phyloP scores from a whole-genome alignment of 2,329 filamentous ascomycete genomes.

The Verticillium nonalfalfae region DNA sequence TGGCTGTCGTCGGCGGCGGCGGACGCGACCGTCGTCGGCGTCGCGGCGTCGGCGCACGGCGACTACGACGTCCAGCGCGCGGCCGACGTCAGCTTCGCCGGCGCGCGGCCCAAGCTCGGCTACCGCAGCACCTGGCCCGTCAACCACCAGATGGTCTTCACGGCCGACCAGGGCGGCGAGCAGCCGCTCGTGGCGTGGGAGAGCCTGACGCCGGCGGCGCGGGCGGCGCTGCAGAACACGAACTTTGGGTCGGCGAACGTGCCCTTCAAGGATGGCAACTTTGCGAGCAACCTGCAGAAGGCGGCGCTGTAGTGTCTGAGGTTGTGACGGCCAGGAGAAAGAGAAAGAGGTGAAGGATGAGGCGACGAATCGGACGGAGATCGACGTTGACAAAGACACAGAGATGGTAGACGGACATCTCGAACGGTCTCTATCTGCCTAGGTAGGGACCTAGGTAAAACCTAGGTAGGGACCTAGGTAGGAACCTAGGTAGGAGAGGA shows the following conservation, averaged over 20 bases:
- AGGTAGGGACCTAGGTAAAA: no score
- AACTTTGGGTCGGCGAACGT: constrained; percentile 33
- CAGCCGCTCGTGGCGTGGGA: constrained; percentile 35
- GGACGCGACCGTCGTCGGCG: constrained; percentile 20
- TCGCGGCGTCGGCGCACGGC: constrained; percentile 25
- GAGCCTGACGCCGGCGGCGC: constrained; percentile 22
- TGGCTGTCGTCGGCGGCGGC: constrained; percentile 20
- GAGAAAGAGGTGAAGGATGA: no score
- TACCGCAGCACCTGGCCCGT: constrained; percentile 22
- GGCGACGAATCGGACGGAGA: not conserved
- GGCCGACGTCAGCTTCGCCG: constrained; percentile 15
- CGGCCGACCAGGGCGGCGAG: constrained; percentile 23
- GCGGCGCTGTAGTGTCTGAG: constrained; percentile 10
- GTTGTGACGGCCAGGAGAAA: no score
- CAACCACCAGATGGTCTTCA: constrained; percentile 28
- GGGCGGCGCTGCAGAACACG: constrained; percentile 24
- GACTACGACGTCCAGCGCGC: constrained; percentile 17
- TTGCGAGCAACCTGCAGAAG: constrained; percentile 9
- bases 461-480: no score
- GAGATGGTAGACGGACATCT: no score
- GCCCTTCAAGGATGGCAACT: constrained; percentile 22
- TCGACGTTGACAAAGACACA: not conserved
- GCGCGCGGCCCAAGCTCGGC: constrained; percentile 20
- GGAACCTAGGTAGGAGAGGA: no score
- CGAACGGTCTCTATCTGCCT: no score